A percentile compares a stretch with the other conserved stretches of the same genome.
phyloP scores from a whole-genome alignment of 2,329 filamentous ascomycete genomes.

The Cordyceps tenuipes region DNA sequence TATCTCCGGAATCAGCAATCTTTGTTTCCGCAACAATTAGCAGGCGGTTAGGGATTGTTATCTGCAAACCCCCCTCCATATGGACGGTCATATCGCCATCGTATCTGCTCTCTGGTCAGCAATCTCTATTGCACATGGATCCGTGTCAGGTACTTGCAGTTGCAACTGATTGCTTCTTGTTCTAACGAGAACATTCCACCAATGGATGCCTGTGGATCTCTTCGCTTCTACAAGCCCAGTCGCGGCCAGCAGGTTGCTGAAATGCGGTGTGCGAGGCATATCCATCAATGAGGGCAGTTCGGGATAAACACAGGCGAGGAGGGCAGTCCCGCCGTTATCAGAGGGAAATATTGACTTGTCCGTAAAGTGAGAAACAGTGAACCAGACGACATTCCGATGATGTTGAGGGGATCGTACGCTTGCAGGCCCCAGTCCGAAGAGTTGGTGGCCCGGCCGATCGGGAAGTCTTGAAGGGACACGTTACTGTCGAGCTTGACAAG shows the following conservation, averaged over 20 bases:
- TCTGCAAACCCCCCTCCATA: background rate
- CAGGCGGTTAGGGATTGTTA: background rate
- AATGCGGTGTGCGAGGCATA: constrained; percentile 7
- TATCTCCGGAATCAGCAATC: background rate
- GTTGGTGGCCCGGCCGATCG: constrained; percentile 8
- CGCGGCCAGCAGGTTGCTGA: background rate
- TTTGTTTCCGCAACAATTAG: background rate
- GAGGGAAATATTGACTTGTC: constrained; percentile 12
- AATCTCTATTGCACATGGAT: background rate
- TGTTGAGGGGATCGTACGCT: constrained; percentile 10
- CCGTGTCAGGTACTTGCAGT: background rate
- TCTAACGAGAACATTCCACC: background rate
- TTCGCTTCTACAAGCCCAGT: background rate
- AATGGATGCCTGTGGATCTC: background rate
- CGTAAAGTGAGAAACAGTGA: constrained; percentile 14
- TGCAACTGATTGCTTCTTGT: background rate
- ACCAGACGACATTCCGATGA: constrained; percentile 13
- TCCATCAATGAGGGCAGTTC: constrained; percentile 12
- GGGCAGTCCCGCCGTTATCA: background rate
- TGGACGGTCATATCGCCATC: background rate
- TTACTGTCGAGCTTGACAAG: constrained; percentile 4
- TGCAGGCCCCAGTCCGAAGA: background rate
- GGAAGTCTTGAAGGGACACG: constrained; percentile 8
- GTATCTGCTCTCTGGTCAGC: background rate
- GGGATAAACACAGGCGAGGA: constrained; percentile 13